Percentiles rank a stretch among this genome's conserved stretches.
These are phyloP conservation scores for Gossypium aridum DNA, from an alignment of 441 rosid species.

Conservation along the genomic window DNA sequence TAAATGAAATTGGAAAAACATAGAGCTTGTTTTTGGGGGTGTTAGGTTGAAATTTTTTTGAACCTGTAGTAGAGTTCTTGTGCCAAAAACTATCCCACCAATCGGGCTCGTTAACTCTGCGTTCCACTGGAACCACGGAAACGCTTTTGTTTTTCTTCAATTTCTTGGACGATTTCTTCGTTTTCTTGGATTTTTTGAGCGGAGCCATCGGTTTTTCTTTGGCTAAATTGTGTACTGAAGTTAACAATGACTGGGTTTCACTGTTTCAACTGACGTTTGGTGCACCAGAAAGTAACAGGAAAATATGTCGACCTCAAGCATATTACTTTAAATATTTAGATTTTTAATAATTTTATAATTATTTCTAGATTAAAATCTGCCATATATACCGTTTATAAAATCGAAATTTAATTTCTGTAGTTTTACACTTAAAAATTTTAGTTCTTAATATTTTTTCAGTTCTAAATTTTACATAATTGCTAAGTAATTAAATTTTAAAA, in stretches of 20 bases:
- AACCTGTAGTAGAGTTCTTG: constrained; percentile 79
- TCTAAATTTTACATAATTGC: too few relatives aligned
- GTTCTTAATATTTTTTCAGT: too few relatives aligned
- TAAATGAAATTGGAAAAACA: constrained; percentile 25
- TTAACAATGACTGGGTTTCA: background rate
- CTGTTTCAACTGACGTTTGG: background rate
- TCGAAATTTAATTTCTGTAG: too few relatives aligned
- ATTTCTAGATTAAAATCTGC: too few relatives aligned
- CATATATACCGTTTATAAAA: too few relatives aligned
- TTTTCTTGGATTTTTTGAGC: constrained; percentile 49
- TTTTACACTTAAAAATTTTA: too few relatives aligned
- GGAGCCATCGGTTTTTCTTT: constrained; percentile 50
- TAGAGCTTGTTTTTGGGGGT: too few relatives aligned
- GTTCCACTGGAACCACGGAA: constrained; percentile 48
- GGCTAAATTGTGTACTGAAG: background rate
- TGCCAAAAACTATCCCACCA: constrained; percentile 91
- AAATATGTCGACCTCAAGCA: background rate
- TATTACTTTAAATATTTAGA: background rate
- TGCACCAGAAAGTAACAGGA: background rate
- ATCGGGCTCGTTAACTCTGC: constrained; percentile 65
- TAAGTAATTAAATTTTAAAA: too few relatives aligned
- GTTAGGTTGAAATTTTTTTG: background rate
- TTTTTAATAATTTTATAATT: too few relatives aligned
- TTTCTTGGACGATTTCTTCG: constrained; percentile 47
- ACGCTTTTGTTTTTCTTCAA: constrained; percentile 45